Base-by-base conservation (phyloP, 192 early-diverging fungal genomes). In the Rhizoclosmatium sp. region DNA sequence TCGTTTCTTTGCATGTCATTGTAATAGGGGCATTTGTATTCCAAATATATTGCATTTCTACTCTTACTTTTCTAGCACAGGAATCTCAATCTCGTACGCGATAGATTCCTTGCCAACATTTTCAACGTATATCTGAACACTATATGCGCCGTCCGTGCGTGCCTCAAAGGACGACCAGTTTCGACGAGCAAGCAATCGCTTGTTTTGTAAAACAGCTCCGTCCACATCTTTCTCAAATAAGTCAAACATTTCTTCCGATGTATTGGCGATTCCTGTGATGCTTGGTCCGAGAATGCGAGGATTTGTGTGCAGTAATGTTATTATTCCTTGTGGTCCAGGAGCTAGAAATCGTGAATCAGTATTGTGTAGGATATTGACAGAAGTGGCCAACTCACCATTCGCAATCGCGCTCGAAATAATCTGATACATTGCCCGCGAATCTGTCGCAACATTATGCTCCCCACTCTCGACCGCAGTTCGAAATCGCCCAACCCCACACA, bases 371-470 rank as follows among this genome's bases (percentile, higher is more conserved):
- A 31, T 31, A 31, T 31, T 31, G 31, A 31, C 0, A 31, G 31
- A 31, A 0, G 31, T 0, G 31, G 31, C 31, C 31, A 31, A 70
- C 54, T 47, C 77, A 83, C 71, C 91, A 83, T 94, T 94, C 79
- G 91, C 90, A 80, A 95, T 95, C 45, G 93, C 94, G 58, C 89
- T 91, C 9, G 94, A 94, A 39, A 94, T 85, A 40, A 95, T 87
- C 85, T 95, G 93, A 47, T 88, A 85, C 94, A 95, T 95, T 65
- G 89, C 85, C 31, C 91, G 86, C 62, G 85, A 89, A 71, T 95
- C 94, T 85, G 64, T 88, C 2, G 31, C 41, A 41, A 65, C 31
- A 39, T 65, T 23, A 81, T 85, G 19, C 89, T 75, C 93, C 89
- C 47, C 88, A 88, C n/a, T 85, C 31, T 31, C 31, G 0, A 31